Evolutionary conservation across 306 rosid genomes (phyloP).

Genomic region (Dryas octopetala): DNA sequence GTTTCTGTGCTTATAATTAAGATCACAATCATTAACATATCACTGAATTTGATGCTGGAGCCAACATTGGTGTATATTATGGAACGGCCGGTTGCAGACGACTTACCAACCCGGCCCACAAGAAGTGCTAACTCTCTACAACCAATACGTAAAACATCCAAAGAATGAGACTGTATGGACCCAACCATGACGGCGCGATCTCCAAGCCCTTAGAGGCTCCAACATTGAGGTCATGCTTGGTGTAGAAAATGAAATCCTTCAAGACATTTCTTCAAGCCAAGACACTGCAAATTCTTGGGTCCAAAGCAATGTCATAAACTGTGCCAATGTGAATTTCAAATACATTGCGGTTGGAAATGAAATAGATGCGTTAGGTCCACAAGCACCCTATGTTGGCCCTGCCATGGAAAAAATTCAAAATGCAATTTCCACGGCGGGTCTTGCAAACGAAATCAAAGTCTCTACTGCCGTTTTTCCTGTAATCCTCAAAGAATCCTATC

Average conservation of each 20-base stretch:
- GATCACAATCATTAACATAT: neutral
- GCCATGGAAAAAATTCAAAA: conserved; percentile 49
- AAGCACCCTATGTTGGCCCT: conserved; percentile 30
- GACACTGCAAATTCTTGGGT: conserved; percentile 31
- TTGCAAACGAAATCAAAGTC: conserved; percentile 38
- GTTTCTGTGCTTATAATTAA: too few species aligned
- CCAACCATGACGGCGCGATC: conserved; percentile 25
- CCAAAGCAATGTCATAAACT: conserved; percentile 30
- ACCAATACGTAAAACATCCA: conserved; percentile 27
- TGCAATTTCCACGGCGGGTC: conserved; percentile 32
- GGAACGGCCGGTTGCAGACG: conserved; percentile 36
- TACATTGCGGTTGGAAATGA: conserved; percentile 60
- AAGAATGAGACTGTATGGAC: conserved; percentile 44
- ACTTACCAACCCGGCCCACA: conserved; percentile 31
- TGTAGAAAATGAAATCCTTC: neutral
- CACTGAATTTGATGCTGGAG: conserved; percentile 23
- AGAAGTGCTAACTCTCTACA: conserved; percentile 40
- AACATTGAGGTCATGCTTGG: conserved; percentile 23
- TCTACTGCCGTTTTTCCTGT: conserved; percentile 35
- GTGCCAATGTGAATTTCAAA: conserved; percentile 41
- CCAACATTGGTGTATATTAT: conserved; percentile 55
- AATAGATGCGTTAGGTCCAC: conserved; percentile 17
- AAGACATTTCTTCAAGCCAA: conserved; percentile 14
- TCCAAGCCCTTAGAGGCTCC: conserved; percentile 52
- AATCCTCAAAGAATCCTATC: conserved; percentile 31